Conservation (phyloP, 306 rosid species). For the Lathyrus oleraceus region DNA sequence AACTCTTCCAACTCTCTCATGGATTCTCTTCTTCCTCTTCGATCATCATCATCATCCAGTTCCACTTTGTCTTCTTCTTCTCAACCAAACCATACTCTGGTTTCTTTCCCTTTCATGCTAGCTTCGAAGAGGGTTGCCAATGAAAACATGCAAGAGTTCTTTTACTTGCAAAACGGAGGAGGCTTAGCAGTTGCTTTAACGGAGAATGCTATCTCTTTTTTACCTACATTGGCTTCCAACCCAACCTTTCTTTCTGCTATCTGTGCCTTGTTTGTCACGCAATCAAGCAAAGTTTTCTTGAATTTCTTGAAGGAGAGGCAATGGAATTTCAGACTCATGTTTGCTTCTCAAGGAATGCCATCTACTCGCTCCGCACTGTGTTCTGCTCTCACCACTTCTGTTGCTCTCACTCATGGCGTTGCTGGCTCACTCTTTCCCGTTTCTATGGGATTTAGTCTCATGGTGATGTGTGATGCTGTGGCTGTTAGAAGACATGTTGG, state of each 20-base stretch:
- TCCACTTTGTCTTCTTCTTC: neutral
- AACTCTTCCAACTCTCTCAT: no score
- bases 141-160: neutral
- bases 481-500: conserved; percentile 74
- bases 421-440: conserved; percentile 72
- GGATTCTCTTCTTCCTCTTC: no score
- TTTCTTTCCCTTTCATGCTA: conserved; percentile 33
- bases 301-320: conserved; percentile 67
- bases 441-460: conserved; percentile 75
- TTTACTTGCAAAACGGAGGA: conserved; percentile 54
- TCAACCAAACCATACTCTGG: no score
- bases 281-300: conserved; percentile 61
- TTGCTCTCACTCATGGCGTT: conserved; percentile 61
- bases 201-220: conserved; percentile 65
- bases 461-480: conserved; percentile 88
- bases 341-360: conserved; percentile 86
- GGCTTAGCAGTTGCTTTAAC: conserved; percentile 63
- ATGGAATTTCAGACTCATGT: conserved; percentile 60
- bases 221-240: conserved; percentile 67
- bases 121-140: neutral
- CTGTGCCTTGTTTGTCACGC: conserved; percentile 64
- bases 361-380: conserved; percentile 85
- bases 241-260: conserved; percentile 80
- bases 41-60: no score
- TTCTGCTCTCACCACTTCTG: conserved; percentile 79